phyloP scores from a whole-genome alignment of 2,329 filamentous ascomycete genomes.

The Colletotrichum tabaci region DNA sequence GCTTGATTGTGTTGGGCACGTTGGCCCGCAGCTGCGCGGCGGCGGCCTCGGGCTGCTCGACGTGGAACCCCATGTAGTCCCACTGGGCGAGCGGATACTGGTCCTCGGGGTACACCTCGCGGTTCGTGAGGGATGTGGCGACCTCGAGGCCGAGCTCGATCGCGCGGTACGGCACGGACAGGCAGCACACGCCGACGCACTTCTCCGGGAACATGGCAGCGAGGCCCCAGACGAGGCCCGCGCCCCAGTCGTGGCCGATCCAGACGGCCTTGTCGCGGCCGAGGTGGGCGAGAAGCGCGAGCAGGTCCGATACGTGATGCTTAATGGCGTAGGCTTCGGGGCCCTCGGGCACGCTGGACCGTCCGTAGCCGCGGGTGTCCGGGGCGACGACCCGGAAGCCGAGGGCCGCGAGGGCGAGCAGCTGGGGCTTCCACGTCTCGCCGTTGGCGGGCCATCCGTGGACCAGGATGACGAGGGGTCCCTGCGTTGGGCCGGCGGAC shows the following conservation, averaged over 20 bases:
- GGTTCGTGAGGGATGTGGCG: slow-evolving; percentile 54
- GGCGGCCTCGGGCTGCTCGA: slow-evolving; percentile 47
- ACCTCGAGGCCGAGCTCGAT: slow-evolving; percentile 58
- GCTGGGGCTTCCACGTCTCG: slow-evolving; percentile 51
- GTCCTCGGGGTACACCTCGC: slow-evolving; percentile 60
- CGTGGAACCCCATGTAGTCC: slow-evolving; percentile 50
- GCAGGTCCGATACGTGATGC: slow-evolving; percentile 51
- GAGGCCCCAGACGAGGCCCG: slow-evolving; percentile 47
- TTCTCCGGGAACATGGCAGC: slow-evolving; percentile 49
- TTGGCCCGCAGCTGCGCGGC: slow-evolving; percentile 43
- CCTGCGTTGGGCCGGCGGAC: slow-evolving; percentile 47
- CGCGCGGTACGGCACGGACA: slow-evolving; percentile 58
- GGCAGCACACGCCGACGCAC: slow-evolving; percentile 45
- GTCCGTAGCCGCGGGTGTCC: slow-evolving; percentile 56
- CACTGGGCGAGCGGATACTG: slow-evolving; percentile 54
- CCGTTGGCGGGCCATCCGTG: slow-evolving; percentile 56
- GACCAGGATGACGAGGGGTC: slow-evolving; percentile 52
- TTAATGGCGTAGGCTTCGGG: slow-evolving; percentile 50
- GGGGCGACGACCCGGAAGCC: slow-evolving; percentile 53
- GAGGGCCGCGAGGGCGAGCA: slow-evolving; percentile 47
- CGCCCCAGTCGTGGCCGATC: slow-evolving; percentile 63
- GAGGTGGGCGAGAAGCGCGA: slow-evolving; percentile 51
- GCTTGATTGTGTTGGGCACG: slow-evolving; percentile 40
- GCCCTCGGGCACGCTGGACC: slow-evolving; percentile 51
- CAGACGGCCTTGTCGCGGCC: slow-evolving; percentile 59